Conservation (phyloP, 345 rosid genomes). For the Aquilaria sinensis region DNA sequence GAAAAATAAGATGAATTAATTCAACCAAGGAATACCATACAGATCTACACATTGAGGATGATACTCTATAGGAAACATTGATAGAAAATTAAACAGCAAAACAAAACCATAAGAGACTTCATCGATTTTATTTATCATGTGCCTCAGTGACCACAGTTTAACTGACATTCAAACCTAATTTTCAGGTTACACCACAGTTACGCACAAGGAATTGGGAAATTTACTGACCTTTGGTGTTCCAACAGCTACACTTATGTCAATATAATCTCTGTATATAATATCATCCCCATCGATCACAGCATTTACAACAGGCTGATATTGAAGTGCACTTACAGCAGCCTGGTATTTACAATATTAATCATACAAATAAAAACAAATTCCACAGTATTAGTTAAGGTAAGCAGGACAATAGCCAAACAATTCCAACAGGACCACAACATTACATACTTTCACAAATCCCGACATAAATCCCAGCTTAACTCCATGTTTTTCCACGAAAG, state of each 20-base stretch:
- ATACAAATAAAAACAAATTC: neutral
- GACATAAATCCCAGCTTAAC: constrained; percentile 98
- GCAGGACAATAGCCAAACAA: neutral
- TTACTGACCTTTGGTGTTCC: constrained; percentile 54
- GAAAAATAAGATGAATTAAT: neutral
- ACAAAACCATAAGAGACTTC: neutral
- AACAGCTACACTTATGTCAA: constrained; percentile 89
- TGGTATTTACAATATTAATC: constrained; percentile 18
- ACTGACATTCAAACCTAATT: too few relatives aligned
- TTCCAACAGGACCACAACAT: neutral
- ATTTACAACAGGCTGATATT: constrained; percentile 90
- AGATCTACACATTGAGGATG: too few relatives aligned
- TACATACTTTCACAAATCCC: constrained; percentile 78
- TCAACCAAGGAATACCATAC: too few relatives aligned
- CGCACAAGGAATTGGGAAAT: neutral
- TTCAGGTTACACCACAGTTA: too few relatives aligned
- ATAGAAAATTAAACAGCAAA: neutral
- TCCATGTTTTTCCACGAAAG: constrained; percentile 92
- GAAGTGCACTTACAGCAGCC: constrained; percentile 98
- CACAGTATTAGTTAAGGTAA: neutral
- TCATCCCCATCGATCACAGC: constrained; percentile 99
- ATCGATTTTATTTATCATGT: too few relatives aligned
- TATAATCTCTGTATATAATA: constrained; percentile 89
- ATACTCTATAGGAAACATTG: too few relatives aligned
- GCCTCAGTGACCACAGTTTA: too few relatives aligned